Conservation (phyloP, 2,329 filamentous ascomycete genomes). For the Leptosphaerulina australis region DNA sequence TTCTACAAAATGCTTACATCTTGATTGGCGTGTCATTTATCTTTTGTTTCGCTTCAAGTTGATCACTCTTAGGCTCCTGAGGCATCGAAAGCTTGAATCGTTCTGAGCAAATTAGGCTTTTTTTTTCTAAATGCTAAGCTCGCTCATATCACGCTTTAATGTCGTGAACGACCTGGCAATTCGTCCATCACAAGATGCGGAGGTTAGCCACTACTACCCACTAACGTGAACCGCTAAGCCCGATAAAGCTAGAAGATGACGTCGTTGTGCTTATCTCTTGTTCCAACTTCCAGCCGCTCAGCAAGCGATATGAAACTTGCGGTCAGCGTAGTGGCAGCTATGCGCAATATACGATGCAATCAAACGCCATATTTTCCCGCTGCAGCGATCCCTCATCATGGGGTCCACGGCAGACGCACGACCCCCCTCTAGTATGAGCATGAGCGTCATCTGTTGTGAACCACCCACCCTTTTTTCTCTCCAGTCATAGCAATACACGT, state of each 20-base stretch:
- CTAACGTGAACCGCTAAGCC: neutral
- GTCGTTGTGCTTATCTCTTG: neutral
- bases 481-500: slow-evolving; percentile 18
- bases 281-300: slow-evolving; percentile 1
- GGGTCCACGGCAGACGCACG: slow-evolving; percentile 13
- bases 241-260: neutral
- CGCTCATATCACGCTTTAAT: neutral
- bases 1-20: neutral
- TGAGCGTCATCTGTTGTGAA: slow-evolving; percentile 27
- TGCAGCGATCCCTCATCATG: slow-evolving; percentile 24
- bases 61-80: too few relatives aligned
- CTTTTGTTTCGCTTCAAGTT: too few relatives aligned
- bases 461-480: slow-evolving; percentile 3
- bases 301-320: slow-evolving; percentile 21
- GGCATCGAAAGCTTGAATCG: neutral
- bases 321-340: slow-evolving; percentile 22
- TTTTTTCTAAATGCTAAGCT: neutral
- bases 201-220: slow-evolving; percentile 1
- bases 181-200: neutral
- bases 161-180: neutral
- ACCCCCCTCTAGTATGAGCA: slow-evolving; percentile 3
- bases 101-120: neutral
- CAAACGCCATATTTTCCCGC: slow-evolving; percentile 20
- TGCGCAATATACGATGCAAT: slow-evolving; percentile 27
- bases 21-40: neutral